Conservation (phyloP, 2,329 filamentous ascomycete species). For the Pseudogymnoascus sp. region DNA sequence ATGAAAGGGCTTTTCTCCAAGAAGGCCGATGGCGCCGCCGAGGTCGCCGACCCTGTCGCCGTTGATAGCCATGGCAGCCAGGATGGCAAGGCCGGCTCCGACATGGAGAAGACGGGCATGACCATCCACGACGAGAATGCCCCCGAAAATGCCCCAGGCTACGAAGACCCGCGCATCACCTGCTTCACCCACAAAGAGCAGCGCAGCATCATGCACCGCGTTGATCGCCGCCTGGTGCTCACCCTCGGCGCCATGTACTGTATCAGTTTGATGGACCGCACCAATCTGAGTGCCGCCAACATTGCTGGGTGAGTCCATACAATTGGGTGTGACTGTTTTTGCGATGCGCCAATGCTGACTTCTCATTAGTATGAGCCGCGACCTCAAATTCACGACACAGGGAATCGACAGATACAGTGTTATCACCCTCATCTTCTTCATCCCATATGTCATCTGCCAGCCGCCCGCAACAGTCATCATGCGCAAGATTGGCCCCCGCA, state of each 20-base stretch:
- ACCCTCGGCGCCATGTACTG: conserved; percentile 62
- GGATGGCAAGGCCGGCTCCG: background rate
- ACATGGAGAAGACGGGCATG: conserved; percentile 1
- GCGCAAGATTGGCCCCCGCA: conserved; percentile 55
- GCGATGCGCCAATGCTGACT: background rate
- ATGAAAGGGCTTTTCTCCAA: background rate
- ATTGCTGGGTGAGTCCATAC: conserved; percentile 48
- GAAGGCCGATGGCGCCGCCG: background rate
- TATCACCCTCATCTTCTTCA: conserved; percentile 65
- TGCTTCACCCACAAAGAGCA: conserved; percentile 52
- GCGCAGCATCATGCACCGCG: conserved; percentile 56
- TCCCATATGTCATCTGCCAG: conserved; percentile 64
- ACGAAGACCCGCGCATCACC: conserved; percentile 14
- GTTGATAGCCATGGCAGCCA: background rate
- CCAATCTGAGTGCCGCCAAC: conserved; percentile 61
- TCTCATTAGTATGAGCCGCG: background rate
- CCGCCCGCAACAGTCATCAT: conserved; percentile 62
- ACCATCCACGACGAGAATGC: background rate
- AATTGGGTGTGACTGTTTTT: background rate
- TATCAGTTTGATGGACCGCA: conserved; percentile 67
- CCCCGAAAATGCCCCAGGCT: background rate
- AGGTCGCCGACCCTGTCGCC: background rate
- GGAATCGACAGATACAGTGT: conserved; percentile 37
- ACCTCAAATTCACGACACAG: background rate
- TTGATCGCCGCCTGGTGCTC: conserved; percentile 57